Evolutionary conservation across 2,329 filamentous ascomycete genomes (phyloP), one percentile per base, ranked within the genome.

Genomic region (Fusarium heterosporum): DNA sequence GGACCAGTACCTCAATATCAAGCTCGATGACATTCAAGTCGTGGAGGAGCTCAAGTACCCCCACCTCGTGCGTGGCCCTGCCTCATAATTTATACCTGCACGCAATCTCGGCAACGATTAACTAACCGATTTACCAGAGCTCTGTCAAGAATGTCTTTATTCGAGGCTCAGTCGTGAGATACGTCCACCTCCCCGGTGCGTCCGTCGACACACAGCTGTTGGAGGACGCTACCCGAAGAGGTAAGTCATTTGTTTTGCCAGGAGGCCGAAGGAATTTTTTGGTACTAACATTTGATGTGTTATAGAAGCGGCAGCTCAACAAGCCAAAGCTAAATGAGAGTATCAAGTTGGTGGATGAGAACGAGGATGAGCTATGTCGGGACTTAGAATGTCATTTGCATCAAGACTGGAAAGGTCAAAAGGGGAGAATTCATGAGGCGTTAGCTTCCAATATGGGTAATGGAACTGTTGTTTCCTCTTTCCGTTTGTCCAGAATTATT

Each of bases 1-100:
- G 71, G 96, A 99, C 78, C 96, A 98, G 83, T 99, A 97, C 81
- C 88, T 99, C 76, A 99, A 99, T 82, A 97, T 99, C 82, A 98
- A 98, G 84, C 88, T 99, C 49, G 96, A 99, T 76, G 93, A 97
- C 76, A 96, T 98, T 64, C 87, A 90, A 66, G 95, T 98, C 30
- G 87, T 97, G 26, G 94, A 99, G 71, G 93, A 98, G 81, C 83
- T 96, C 76, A 93, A 94, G 80, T 98, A 97, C 78, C 96, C 96
- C 49, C 96, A 99, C 80, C 81, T 99, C 79, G 92, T 95, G n/a
- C 36, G 83, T 76, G 9, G n/a, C 11, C 22, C 8, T 54, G 28
- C 8, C 29, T 25, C 28, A 13, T 52, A 32, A n/a, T 26, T 16
- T 12, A 28, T 19, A 6, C 6, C 11, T 30, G 6, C 3, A 6